Evolutionary conservation across 2,329 filamentous ascomycete genomes (phyloP).

Genomic region (Trichoderma koningii): DNA sequence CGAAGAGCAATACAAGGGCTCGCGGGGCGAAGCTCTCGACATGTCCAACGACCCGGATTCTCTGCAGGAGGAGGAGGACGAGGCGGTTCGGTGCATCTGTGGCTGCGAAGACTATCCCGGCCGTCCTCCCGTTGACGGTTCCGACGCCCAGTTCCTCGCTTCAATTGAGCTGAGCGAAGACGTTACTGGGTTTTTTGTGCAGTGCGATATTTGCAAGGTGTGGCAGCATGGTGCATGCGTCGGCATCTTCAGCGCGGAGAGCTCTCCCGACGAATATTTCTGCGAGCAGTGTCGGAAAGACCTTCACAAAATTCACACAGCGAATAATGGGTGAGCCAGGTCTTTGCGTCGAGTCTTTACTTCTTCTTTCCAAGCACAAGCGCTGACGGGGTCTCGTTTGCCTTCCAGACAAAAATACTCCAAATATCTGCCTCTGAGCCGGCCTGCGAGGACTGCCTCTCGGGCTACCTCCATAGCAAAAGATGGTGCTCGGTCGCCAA

Average conservation of each 20-base stretch:
- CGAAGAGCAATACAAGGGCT: slow-evolving; percentile 56
- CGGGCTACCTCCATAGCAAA: slow-evolving; percentile 67
- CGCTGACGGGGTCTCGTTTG: background rate
- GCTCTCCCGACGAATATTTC: slow-evolving; percentile 95
- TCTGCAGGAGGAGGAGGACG: slow-evolving; percentile 77
- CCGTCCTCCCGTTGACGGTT: slow-evolving; percentile 65
- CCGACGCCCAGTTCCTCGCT: slow-evolving; percentile 59
- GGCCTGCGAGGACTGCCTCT: slow-evolving; percentile 57
- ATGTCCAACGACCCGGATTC: slow-evolving; percentile 68
- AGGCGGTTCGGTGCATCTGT: slow-evolving; percentile 93
- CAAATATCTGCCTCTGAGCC: slow-evolving; percentile 63
- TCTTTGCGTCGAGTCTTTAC: background rate
- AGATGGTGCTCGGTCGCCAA: slow-evolving; percentile 58
- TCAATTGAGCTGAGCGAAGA: slow-evolving; percentile 74
- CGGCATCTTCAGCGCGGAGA: slow-evolving; percentile 90
- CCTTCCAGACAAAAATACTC: slow-evolving; percentile 64
- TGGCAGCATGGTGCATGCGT: slow-evolving; percentile 99
- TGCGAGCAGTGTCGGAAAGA: slow-evolving; percentile 94
- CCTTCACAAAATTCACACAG: slow-evolving; percentile 79
- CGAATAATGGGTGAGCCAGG: slow-evolving; percentile 77
- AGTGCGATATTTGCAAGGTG: slow-evolving; percentile 96
- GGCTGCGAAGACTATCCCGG: slow-evolving; percentile 94
- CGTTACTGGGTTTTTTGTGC: slow-evolving; percentile 91
- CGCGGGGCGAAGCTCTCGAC: slow-evolving; percentile 48
- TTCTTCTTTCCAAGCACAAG: background rate